Evolutionary conservation across 2,329 filamentous ascomycete genomes (phyloP), one percentile per base, ranked within the genome.

Genomic region (Pyrenophora seminiperda): DNA sequence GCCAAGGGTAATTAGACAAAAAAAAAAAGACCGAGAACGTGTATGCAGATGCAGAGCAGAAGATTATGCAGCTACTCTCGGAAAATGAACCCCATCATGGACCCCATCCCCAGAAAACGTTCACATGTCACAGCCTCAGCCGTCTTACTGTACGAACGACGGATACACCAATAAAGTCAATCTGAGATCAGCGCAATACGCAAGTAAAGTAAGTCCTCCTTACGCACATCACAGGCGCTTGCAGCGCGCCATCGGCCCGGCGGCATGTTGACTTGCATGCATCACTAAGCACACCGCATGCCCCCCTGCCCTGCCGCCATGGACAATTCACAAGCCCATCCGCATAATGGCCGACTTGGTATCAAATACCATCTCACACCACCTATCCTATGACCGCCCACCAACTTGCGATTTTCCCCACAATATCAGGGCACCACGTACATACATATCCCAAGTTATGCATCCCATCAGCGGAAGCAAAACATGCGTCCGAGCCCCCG

Each of bases 401-500:
- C 37, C 13, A 33, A 40, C 27, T 42, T n/a, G 11, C 41, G 41
- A 11, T 40, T 58, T 51, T 51, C 50, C 44, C 53, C 18, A 7
- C 7, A 15, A 11, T 11, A 13, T 13, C 33, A 36, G 31, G 7
- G 20, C 20, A 22, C 7, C 20, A 4, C 51, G 41, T n/a, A n/a
- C n/a, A n/a, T n/a, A n/a, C n/a, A n/a, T n/a, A n/a, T n/a, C n/a
- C n/a, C n/a, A n/a, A n/a, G n/a, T n/a, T n/a, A n/a, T 43, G 33
- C 47, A 50, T 33, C 13, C 11, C 41, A 10, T 61, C 59, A 62
- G 36, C 57, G 52, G 44, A 65, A 68, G 46, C 63, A 63, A 32
- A 68, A 66, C 60, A 73, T 63, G 15, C 67, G 62, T 22, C 71
- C 71, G 38, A 76, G 57, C 1, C 74, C 74, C 47, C 74, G 64